Base-by-base conservation (phyloP, 306 rosid species). In the Calophaca sinica region DNA sequence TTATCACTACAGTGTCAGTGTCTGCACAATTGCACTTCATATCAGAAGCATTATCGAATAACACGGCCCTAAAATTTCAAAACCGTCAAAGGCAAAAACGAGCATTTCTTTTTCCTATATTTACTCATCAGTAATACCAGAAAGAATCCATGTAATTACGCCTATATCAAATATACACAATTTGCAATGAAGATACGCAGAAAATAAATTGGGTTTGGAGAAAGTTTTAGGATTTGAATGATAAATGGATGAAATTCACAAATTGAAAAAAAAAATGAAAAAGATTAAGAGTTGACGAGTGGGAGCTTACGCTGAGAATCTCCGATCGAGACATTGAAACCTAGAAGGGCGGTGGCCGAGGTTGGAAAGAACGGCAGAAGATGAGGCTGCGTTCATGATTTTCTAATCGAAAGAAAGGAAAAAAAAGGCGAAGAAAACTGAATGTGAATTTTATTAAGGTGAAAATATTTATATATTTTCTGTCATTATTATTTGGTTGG, bases 241-340 rank as follows among this genome's bases (percentile, higher is more conserved):
- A 14, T 28, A 1, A 67, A 67, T 31, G 0, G 26, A 49, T 12
- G 0, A 36, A 52, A 52, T 32, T 51, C 45, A 36, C 41, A 36
- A 36, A 3, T 4, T 3, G 5, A 2, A 33, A 0, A 2, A 33
- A 0, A 53, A 61, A 52, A 2, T 13, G 20, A 45, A 77, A 77
- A 39, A 57, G 28, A 60, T 6, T 29, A 10, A 33, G 58, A 63
- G 28, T 48, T 7, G 4, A 26, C 60, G 68, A 14, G 0, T 2
- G 2, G 14, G 42, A 38, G 73, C 94, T 86, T 68, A 91, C 97
- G 71, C 11, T 9, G 85, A 74, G 35, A 80, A 12, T 6, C 61
- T 55, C 12, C 31, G 87, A 84, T 77, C 78, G 75, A 66, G 80
- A 72, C 12, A 53, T 73, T 41, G 75, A 20, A 62, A 38, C 15